phyloP scores from a whole-genome alignment of 2,329 filamentous ascomycete genomes.

The Colletotrichum sp. region DNA sequence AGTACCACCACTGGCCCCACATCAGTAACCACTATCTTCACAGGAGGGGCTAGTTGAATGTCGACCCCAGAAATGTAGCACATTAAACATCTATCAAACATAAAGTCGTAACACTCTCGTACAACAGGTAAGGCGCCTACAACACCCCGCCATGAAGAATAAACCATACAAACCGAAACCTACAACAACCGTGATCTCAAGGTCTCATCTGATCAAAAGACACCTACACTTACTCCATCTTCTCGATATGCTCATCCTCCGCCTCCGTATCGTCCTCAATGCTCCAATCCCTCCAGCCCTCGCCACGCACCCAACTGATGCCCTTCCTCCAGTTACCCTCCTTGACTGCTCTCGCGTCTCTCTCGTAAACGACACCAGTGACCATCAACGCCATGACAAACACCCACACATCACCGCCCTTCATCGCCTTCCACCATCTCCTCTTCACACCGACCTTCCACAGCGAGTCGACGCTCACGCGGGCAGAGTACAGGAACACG shows the following conservation, averaged over 20 bases:
- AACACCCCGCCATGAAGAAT: constrained; percentile 5
- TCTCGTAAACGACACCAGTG: constrained; percentile 79
- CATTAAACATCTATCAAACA: not conserved
- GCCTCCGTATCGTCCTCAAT: constrained; percentile 56
- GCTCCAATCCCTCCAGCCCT: constrained; percentile 75
- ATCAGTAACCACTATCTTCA: too few relatives aligned
- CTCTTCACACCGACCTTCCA: constrained; percentile 96
- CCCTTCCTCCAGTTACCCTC: constrained; percentile 73
- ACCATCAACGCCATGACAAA: constrained; percentile 82
- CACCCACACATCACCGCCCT: constrained; percentile 82
- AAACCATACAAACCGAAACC: not conserved
- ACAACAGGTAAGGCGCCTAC: not conserved
- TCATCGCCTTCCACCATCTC: constrained; percentile 83
- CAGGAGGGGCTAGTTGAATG: too few relatives aligned
- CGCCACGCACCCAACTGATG: constrained; percentile 75
- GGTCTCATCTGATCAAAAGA: not conserved
- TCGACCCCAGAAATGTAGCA: too few relatives aligned
- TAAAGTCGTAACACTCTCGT: not conserved
- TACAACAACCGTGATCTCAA: not conserved
- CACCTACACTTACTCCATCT: not conserved
- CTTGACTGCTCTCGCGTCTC: constrained; percentile 69
- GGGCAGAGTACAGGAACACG: constrained; percentile 79
- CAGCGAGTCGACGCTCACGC: constrained; percentile 79
- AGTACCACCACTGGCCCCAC: too few relatives aligned
- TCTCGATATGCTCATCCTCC: constrained; percentile 38